A percentile compares a stretch with the other conserved stretches of the same genome.
phyloP scores from a whole-genome alignment of 345 rosid species.

The Pistacia integerrima region DNA sequence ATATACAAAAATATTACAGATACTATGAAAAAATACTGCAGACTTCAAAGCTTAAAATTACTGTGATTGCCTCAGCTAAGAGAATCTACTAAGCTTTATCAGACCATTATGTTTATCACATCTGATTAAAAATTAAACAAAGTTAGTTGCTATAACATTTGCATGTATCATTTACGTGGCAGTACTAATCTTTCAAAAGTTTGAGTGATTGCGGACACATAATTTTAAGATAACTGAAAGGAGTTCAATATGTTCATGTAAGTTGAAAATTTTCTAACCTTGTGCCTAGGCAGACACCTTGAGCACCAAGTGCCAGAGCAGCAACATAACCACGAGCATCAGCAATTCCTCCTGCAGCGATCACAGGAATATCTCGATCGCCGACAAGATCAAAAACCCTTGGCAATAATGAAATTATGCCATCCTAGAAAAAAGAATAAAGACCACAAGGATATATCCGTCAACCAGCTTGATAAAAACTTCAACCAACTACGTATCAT shows the following conservation, averaged over 20 bases:
- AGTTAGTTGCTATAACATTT: background rate
- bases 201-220: background rate
- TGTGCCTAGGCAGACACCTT: conserved; percentile 84
- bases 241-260: background rate
- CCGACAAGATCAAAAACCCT: conserved; percentile 72
- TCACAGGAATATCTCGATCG: conserved; percentile 64
- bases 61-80: background rate
- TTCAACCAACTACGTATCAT: background rate
- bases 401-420: conserved; percentile 70
- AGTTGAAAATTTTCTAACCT: conserved; percentile 41
- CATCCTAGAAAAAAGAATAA: conserved; percentile 46
- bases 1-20: background rate
- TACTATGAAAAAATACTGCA: background rate
- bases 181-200: background rate
- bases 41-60: background rate
- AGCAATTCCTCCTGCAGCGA: conserved; percentile 82
- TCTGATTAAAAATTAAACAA: background rate
- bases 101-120: background rate
- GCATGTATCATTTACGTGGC: background rate
- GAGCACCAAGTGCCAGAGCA: conserved; percentile 88
- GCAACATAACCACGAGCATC: conserved; percentile 89
- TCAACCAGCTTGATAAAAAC: background rate
- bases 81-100: background rate
- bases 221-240: background rate
- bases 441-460: background rate